Conservation (phyloP, 192 early-diverging fungal genomes). For the Chytriomyces sp. region DNA sequence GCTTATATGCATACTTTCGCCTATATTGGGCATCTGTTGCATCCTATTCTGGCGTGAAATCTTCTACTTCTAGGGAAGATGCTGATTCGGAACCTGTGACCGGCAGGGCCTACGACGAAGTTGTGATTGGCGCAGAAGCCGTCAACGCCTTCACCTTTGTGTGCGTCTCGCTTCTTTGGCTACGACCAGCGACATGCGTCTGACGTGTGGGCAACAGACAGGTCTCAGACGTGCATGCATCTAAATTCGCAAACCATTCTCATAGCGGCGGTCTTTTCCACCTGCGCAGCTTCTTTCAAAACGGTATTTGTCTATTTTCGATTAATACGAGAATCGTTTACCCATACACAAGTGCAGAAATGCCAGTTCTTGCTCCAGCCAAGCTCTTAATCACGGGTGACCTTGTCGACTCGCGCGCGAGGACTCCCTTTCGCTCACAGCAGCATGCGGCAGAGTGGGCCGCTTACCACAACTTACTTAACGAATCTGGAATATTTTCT, state of each 20-base stretch:
- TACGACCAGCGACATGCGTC: too few species aligned
- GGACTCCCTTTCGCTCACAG: constrained; percentile 61
- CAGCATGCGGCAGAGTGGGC: constrained; percentile 83
- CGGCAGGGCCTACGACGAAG: too few species aligned
- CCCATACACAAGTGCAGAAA: constrained; percentile 53
- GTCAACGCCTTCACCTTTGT: too few species aligned
- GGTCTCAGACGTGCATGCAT: constrained; percentile 87
- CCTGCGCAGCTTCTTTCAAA: constrained; percentile 48
- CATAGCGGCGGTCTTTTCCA: constrained; percentile 72
- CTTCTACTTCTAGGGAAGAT: too few species aligned
- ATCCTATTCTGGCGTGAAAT: too few species aligned
- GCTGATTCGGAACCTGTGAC: too few species aligned
- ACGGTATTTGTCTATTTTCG: not conserved
- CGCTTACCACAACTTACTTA: constrained; percentile 64
- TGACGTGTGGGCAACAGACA: too few species aligned
- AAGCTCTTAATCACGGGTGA: constrained; percentile 85
- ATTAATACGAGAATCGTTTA: not conserved
- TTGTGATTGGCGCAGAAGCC: too few species aligned
- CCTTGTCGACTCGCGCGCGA: constrained; percentile 84
- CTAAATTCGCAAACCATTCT: constrained; percentile 53
- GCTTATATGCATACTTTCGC: too few species aligned
- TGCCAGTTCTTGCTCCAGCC: constrained; percentile 77
- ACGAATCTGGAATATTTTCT: constrained; percentile 47
- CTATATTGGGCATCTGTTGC: too few species aligned
- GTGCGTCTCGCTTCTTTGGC: too few species aligned